phyloP scores from a whole-genome alignment of 176 grass and related monocot species.

The Calamus simplicifolius region DNA sequence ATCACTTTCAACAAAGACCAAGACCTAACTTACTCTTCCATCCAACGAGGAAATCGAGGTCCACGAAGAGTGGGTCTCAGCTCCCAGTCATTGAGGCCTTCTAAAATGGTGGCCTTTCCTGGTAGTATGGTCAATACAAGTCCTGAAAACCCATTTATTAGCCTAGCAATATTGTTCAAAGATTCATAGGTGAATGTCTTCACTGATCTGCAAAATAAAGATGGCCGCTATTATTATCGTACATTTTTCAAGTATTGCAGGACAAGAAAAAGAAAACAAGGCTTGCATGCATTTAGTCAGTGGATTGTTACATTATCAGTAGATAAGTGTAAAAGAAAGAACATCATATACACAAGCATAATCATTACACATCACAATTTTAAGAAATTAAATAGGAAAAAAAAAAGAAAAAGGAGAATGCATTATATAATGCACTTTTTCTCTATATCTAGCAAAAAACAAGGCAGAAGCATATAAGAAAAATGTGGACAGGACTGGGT shows the following conservation, averaged over 20 bases:
- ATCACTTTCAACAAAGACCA: neutral
- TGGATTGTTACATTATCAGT: no score
- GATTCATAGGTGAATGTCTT: conserved; percentile 98
- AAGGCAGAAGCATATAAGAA: no score
- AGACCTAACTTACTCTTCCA: conserved; percentile 61
- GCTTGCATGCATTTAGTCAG: neutral
- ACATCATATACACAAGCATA: no score
- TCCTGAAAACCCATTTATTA: conserved; percentile 94
- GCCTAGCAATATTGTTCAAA: conserved; percentile 81
- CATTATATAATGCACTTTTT: no score
- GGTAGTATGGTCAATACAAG: conserved; percentile 68
- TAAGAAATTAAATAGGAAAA: no score
- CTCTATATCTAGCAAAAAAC: no score
- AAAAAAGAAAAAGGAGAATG: no score
- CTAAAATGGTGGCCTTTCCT: conserved; percentile 84
- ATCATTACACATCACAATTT: no score
- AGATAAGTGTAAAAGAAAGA: no score
- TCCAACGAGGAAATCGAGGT: conserved; percentile 90
- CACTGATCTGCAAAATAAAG: conserved; percentile 58
- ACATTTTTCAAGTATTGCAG: conserved; percentile 4
- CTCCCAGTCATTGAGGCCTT: conserved; percentile 84
- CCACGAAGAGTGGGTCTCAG: conserved; percentile 75
- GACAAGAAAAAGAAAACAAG: neutral
- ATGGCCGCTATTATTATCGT: no score
- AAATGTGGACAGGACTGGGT: no score